A percentile compares a stretch with the other conserved stretches of the same genome.
phyloP scores from a whole-genome alignment of 768 basidiomycete genomes.

The Leccinum incarnatum region DNA sequence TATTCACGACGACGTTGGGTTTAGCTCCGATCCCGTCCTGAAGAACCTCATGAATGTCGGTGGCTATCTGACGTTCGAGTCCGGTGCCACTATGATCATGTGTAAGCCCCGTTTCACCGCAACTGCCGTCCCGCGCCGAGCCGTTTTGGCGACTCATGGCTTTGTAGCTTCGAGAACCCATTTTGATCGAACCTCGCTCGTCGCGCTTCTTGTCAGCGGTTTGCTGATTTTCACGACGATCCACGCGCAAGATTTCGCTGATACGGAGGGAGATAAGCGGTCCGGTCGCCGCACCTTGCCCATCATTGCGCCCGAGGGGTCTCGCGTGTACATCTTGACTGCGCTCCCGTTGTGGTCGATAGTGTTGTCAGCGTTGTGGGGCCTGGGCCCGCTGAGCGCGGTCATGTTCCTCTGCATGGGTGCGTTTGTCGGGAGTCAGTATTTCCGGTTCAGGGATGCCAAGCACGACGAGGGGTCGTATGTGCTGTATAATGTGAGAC shows the following conservation, averaged over 20 bases:
- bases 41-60: conserved; percentile 33
- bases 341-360: conserved; percentile 15
- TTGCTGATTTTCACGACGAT: conserved; percentile 36
- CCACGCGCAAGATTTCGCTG: conserved; percentile 37
- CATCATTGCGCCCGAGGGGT: conserved; percentile 20
- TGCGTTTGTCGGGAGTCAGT: conserved; percentile 14
- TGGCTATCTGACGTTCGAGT: conserved; percentile 34
- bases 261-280: conserved; percentile 29
- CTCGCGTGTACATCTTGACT: conserved; percentile 9
- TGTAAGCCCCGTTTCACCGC: conserved; percentile 10
- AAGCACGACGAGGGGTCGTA: conserved; percentile 11
- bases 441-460: conserved; percentile 10
- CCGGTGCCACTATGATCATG: conserved; percentile 33
- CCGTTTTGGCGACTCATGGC: not conserved
- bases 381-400: conserved; percentile 9
- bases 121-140: not conserved
- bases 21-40: conserved; percentile 24
- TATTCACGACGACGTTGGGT: conserved; percentile 31
- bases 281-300: conserved; percentile 33
- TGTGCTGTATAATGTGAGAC: conserved; percentile 16
- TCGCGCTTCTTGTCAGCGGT: conserved; percentile 25
- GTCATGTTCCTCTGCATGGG: conserved; percentile 9
- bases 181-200: conserved; percentile 14
- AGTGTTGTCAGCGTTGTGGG: conserved; percentile 3
- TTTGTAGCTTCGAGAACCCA: conserved; percentile 2